phyloP scores from a whole-genome alignment of 2,329 filamentous ascomycete species.

The Alternaria metachromatica region DNA sequence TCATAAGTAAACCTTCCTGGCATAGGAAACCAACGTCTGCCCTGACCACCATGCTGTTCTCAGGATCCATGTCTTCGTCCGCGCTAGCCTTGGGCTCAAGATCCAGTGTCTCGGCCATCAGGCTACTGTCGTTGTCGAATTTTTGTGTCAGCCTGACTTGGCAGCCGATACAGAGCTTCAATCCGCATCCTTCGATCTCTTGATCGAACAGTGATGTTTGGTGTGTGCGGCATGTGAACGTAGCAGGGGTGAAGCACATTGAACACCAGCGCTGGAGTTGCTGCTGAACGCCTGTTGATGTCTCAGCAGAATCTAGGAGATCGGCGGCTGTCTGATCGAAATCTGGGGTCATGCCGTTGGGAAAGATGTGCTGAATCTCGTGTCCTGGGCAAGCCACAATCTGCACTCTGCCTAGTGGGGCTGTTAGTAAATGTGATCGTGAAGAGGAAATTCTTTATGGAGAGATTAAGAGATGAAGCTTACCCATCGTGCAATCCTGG shows the following conservation, averaged over 20 bases:
- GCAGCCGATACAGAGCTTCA: constrained; percentile 34
- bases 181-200: constrained; percentile 32
- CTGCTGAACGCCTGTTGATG: constrained; percentile 6
- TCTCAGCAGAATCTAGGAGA: constrained; percentile 15
- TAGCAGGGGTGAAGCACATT: constrained; percentile 37
- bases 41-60: constrained; percentile 8
- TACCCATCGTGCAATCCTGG: constrained; percentile 20
- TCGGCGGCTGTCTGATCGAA: constrained; percentile 15
- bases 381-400: constrained; percentile 31
- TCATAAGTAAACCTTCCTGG: constrained; percentile 29
- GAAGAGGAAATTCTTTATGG: rapidly evolving
- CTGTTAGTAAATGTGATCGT: background rate
- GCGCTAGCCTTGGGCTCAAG: constrained; percentile 25
- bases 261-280: constrained; percentile 40
- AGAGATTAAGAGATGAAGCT: rapidly evolving
- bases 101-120: constrained; percentile 25
- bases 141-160: constrained; percentile 13
- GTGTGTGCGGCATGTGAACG: constrained; percentile 14
- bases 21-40: constrained; percentile 40
- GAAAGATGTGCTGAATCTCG: constrained; percentile 8
- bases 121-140: constrained; percentile 13
- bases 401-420: constrained; percentile 24
- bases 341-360: background rate
- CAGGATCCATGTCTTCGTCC: background rate
- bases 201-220: constrained; percentile 11